Base-by-base conservation (phyloP, 2,329 filamentous ascomycete species). In the Penicillium sp. region DNA sequence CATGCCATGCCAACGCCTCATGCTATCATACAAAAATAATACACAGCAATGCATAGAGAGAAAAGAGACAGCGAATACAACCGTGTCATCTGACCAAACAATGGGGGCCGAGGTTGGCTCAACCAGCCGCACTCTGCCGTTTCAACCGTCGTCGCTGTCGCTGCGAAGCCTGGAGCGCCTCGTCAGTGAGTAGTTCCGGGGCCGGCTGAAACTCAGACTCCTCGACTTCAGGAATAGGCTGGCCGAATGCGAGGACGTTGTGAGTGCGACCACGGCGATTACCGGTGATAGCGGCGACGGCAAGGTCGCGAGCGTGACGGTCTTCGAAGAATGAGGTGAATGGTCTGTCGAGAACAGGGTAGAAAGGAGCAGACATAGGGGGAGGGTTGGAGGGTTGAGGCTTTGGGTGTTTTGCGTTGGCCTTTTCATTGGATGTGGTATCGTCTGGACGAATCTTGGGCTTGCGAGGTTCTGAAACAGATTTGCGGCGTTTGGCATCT, bases 301-400 rank as follows among this genome's bases (percentile, higher is more conserved):
- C 89, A 6, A 84, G 82, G 20, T 90, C 88, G 24, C 92, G 85
- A 53, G 92, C 79, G 63, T 95, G 84, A 23, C 80, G 83, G 71
- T 93, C 90, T 15, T 79, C 70, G 66, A 90, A 97, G 73, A 96
- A 96, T 0, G 89, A 95, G n/a, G 77, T 86, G 64, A 96, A 90
- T 32, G 88, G 86, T 50, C 78, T 80, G 13, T 75, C 67, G 18
- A 63, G 54, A 13, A 56, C 40, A 51, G 70, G 52, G 35, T 60
- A 49, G 40, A 60, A 39, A 9, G 27, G 40, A 20, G 20, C 8
- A 31, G 29, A 9, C 6, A 35, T 32, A 18, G 63, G 20, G 20
- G 4, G 24, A 56, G 39, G 46, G 27, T 47, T 50, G 32, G 61
- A 23, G 28, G 55, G 47, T 25, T 43, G 20, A 25, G 51, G 51